These are phyloP conservation scores for Salix exigua DNA, from an alignment of 345 rosid species.

Conservation along the genomic window DNA sequence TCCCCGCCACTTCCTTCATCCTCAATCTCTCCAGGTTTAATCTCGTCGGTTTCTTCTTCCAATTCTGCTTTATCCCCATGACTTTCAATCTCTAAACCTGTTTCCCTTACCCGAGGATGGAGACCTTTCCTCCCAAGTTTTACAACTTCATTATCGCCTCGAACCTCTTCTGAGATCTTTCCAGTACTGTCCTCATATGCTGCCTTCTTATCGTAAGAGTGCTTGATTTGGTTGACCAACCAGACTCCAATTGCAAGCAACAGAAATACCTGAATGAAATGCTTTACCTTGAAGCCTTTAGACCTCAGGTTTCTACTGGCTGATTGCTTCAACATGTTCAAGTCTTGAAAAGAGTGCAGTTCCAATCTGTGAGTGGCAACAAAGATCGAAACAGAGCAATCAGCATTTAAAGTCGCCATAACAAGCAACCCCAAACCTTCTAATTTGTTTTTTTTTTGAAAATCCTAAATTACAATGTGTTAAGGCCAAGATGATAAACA, in stretches of 20 bases:
- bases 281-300: constrained; percentile 59
- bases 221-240: constrained; percentile 55
- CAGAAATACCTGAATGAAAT: constrained; percentile 45
- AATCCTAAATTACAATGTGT: background rate
- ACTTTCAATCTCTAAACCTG: background rate
- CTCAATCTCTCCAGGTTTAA: constrained; percentile 26
- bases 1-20: constrained; percentile 44
- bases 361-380: constrained; percentile 6
- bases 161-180: constrained; percentile 9
- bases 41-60: constrained; percentile 31
- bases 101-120: constrained; percentile 16
- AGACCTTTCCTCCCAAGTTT: constrained; percentile 58
- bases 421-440: background rate
- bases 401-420: background rate
- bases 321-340: constrained; percentile 39
- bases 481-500: background rate
- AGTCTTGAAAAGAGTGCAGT: background rate
- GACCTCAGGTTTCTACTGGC: constrained; percentile 45
- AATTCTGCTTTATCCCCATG: constrained; percentile 20
- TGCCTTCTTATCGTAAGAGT: constrained; percentile 23
- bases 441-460: background rate
- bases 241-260: constrained; percentile 49
- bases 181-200: constrained; percentile 2
- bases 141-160: constrained; percentile 9
- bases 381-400: background rate